Percentiles rank a stretch among this genome's conserved stretches.
These are phyloP conservation scores for Pseudocercospora eumusae DNA, from an alignment of 2,329 filamentous ascomycete species.

Conservation along the genomic window DNA sequence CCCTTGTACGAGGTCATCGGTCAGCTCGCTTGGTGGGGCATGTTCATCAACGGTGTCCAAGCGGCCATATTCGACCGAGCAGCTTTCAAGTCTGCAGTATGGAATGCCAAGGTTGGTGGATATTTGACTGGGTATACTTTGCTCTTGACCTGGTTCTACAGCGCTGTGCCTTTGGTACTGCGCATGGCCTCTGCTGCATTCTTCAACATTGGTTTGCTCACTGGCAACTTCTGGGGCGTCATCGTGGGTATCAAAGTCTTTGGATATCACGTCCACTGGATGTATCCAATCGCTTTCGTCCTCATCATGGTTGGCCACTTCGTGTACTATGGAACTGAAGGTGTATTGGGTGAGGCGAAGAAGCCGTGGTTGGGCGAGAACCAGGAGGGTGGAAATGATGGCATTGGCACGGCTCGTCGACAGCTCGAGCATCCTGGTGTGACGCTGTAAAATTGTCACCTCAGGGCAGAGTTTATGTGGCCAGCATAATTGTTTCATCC, in stretches of 20 bases:
- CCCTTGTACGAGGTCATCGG: slow-evolving; percentile 92
- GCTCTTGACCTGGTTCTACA: slow-evolving; percentile 81
- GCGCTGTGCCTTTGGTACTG: slow-evolving; percentile 80
- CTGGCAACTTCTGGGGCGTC: slow-evolving; percentile 95
- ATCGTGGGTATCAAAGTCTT: slow-evolving; percentile 90
- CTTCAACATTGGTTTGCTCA: slow-evolving; percentile 93
- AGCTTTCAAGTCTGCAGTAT: slow-evolving; percentile 59
- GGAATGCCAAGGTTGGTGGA: slow-evolving; percentile 62
- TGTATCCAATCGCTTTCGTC: slow-evolving; percentile 95
- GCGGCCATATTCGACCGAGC: slow-evolving; percentile 86
- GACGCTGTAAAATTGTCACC: slow-evolving; percentile 38
- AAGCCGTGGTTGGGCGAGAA: slow-evolving; percentile 93
- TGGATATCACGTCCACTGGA: slow-evolving; percentile 74
- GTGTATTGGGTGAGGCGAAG: slow-evolving; percentile 78
- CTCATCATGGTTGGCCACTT: slow-evolving; percentile 84
- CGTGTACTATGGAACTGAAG: slow-evolving; percentile 83
- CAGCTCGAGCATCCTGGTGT: slow-evolving; percentile 48
- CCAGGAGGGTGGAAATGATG: slow-evolving; percentile 78
- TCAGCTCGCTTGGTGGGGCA: slow-evolving; percentile 84
- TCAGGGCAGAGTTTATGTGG: neutral
- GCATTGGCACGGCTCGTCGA: slow-evolving; percentile 81
- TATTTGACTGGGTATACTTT: slow-evolving; percentile 91
- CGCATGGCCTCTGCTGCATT: slow-evolving; percentile 90
- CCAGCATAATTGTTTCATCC: neutral
- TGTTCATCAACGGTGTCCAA: slow-evolving; percentile 88